Evolutionary conservation across 192 early-diverging fungal genomes (phyloP).

Genomic region (Gaertneriomyces semiglobifer): DNA sequence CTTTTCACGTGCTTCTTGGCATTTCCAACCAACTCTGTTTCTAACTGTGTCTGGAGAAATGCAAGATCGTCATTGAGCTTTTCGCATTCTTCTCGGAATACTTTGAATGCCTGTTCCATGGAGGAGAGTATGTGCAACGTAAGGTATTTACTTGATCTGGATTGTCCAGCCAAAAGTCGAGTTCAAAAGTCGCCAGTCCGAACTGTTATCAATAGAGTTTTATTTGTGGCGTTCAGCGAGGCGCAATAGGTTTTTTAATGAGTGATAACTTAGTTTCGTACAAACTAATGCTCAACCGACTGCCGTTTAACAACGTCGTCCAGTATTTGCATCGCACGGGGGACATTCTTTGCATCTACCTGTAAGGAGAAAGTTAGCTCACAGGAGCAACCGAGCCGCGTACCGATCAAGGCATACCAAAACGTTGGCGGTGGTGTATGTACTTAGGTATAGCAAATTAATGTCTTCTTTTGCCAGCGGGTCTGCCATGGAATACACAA

Average conservation of each 20-base stretch:
- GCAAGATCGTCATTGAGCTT: neutral
- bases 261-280: too few species aligned
- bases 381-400: neutral
- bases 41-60: neutral
- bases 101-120: conserved; percentile 10
- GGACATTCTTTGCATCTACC: conserved; percentile 14
- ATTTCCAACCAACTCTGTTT: neutral
- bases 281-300: too few species aligned
- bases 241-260: too few species aligned
- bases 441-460: conserved; percentile 65
- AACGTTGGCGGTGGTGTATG: conserved; percentile 65
- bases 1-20: neutral
- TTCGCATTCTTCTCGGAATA: neutral
- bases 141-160: too few species aligned
- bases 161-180: too few species aligned
- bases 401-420: conserved; percentile 39
- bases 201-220: too few species aligned
- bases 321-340: conserved; percentile 15
- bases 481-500: conserved; percentile 65
- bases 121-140: neutral
- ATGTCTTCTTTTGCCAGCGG: conserved; percentile 54
- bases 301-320: conserved; percentile 13
- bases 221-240: too few species aligned
- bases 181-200: too few species aligned
- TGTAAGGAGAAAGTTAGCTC: neutral